Conservation (phyloP, 257 asterid species). For the Haberlea rhodopensis region DNA sequence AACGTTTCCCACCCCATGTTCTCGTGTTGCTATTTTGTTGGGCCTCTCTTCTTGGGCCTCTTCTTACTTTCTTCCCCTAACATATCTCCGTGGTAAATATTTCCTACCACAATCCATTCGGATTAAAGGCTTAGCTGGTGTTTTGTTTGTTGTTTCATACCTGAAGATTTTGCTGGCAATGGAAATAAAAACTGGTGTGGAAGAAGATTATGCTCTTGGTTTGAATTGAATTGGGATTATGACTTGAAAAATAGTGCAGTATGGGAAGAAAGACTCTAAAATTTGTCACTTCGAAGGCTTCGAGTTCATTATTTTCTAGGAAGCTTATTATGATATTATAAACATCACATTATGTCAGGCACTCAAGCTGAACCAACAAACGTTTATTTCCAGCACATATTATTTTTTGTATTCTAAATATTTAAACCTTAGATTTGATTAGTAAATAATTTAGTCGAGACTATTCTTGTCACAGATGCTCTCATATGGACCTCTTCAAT, state of each 20-base stretch:
- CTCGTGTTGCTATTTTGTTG: too few relatives aligned
- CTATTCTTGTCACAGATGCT: too few relatives aligned
- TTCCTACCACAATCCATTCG: too few relatives aligned
- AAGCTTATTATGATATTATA: background rate
- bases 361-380: too few relatives aligned
- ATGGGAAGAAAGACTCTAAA: slow-evolving; percentile 1
- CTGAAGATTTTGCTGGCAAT: background rate
- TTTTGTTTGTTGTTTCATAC: too few relatives aligned
- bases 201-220: background rate
- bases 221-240: background rate
- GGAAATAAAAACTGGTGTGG: background rate
- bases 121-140: too few relatives aligned
- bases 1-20: too few relatives aligned
- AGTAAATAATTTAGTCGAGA: slow-evolving; percentile 7
- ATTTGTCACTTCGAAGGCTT: background rate
- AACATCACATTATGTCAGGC: too few relatives aligned
- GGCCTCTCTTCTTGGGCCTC: too few relatives aligned
- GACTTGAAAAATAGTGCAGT: background rate
- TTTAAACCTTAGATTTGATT: background rate
- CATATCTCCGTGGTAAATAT: background rate
- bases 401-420: background rate
- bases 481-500: background rate
- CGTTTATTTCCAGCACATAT: background rate
- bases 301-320: background rate
- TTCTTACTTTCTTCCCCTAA: too few relatives aligned